Conservation (phyloP, 2,329 filamentous ascomycete genomes). For the Hirsutella rhossiliensis region DNA sequence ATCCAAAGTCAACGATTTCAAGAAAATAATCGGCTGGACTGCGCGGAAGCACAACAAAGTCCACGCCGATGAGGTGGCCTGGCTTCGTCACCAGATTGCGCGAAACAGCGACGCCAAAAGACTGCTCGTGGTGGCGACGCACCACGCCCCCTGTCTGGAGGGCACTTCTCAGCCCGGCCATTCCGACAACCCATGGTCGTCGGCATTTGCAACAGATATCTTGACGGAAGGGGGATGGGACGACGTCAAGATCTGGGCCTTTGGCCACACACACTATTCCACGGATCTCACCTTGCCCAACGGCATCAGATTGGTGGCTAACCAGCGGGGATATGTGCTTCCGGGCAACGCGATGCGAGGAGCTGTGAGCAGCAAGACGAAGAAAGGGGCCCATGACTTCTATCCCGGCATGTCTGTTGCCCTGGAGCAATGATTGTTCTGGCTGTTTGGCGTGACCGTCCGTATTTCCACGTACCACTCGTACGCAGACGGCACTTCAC, state of each 20-base stretch:
- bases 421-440: too few species aligned
- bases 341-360: not conserved
- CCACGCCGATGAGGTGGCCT: conserved; percentile 34
- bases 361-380: too few species aligned
- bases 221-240: conserved; percentile 16
- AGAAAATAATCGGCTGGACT: conserved; percentile 39
- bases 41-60: conserved; percentile 33
- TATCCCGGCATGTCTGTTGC: too few species aligned
- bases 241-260: conserved; percentile 27
- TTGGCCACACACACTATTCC: conserved; percentile 37
- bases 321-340: conserved; percentile 30
- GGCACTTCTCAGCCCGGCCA: conserved; percentile 38
- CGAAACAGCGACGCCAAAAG: conserved; percentile 6
- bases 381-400: too few species aligned
- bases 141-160: conserved; percentile 41
- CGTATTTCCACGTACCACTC: too few species aligned
- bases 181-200: conserved; percentile 29
- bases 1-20: conserved; percentile 38
- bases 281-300: conserved; percentile 17
- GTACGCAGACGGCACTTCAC: too few species aligned
- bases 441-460: too few species aligned
- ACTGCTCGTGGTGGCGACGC: conserved; percentile 37
- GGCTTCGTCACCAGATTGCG: conserved; percentile 27
- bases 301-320: conserved; percentile 27
- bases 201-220: conserved; percentile 41